Evolutionary conservation across 176 grass and related monocot species (phyloP).

Genomic region (sorghum (Sorghum bicolor)): Sorghum_bicolor_NCBIv3 NC_012879.2:54050001-54050500

Average conservation of each 20-base stretch:
- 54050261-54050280: constrained; percentile 54
- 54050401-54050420: constrained; percentile 11
- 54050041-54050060: too few relatives aligned
- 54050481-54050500: constrained; percentile 19
- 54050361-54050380: constrained; percentile 22
- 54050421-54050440: constrained; percentile 25
- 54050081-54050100: too few relatives aligned
- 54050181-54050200: constrained; percentile 14
- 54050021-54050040: too few relatives aligned
- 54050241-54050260: constrained; percentile 74
- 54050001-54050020: too few relatives aligned
- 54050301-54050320: constrained; percentile 68
- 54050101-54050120: too few relatives aligned
- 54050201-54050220: constrained; percentile 61
- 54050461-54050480: not conserved
- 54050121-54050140: not conserved
- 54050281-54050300: constrained; percentile 60
- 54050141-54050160: not conserved
- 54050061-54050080: too few relatives aligned
- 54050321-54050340: constrained; percentile 68
- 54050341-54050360: constrained; percentile 59
- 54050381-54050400: not conserved
- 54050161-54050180: constrained; percentile 9
- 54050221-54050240: constrained; percentile 62
- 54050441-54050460: constrained; percentile 24